These are phyloP conservation scores for Cladophialophora immunda DNA, from an alignment of 2,329 filamentous ascomycete species.

Conservation along the genomic window DNA sequence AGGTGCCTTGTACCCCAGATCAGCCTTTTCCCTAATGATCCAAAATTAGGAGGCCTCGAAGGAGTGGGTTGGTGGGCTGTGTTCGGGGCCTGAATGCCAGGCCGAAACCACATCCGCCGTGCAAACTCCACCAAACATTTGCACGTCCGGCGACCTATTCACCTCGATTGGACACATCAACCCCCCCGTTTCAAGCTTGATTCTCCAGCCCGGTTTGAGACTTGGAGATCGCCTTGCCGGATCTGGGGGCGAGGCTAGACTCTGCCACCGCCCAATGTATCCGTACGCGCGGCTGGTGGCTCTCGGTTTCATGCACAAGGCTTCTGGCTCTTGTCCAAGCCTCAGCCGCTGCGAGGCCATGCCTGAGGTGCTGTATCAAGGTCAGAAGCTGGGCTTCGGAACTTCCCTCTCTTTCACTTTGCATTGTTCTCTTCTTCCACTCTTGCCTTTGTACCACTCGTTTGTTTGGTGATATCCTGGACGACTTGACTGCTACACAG, in stretches of 20 bases:
- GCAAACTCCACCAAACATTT: conserved; percentile 7
- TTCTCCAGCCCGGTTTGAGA: conserved; percentile 7
- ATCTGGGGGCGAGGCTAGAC: conserved; percentile 13
- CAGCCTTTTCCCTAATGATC: background rate
- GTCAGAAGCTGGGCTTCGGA: conserved; percentile 16
- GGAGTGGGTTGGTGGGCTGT: background rate
- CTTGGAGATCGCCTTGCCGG: background rate
- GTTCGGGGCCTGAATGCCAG: background rate
- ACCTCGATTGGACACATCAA: conserved; percentile 12
- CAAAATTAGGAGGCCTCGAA: conserved; percentile 5
- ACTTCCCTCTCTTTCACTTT: conserved; percentile 6
- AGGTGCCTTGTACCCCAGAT: background rate
- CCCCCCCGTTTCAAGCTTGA: conserved; percentile 20
- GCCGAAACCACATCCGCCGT: conserved; percentile 1
- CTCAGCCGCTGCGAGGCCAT: conserved; percentile 12
- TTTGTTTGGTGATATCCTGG: background rate
- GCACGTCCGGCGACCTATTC: background rate
- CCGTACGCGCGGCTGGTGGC: conserved; percentile 21
- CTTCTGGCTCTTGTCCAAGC: conserved; percentile 3
- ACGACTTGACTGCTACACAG: conserved; percentile 4
- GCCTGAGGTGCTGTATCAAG: conserved; percentile 3
- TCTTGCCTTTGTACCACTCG: background rate
- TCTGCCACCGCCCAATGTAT: conserved; percentile 13
- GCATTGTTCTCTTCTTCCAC: background rate
- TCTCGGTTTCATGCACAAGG: conserved; percentile 11